Conservation (phyloP, 106 monocot species). For the Allium fistulosum region DNA sequence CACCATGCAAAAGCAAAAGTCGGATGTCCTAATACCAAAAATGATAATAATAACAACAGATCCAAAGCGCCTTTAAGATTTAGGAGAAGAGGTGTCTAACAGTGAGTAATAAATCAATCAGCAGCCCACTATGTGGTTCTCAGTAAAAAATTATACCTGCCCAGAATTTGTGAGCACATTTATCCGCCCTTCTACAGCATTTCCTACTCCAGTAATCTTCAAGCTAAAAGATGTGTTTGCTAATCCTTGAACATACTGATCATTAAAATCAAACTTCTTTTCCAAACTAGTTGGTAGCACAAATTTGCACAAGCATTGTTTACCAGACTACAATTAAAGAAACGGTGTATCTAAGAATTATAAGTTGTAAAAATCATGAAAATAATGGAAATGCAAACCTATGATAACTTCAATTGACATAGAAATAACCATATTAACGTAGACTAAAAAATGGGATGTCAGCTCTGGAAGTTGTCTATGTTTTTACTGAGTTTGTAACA, state of each 20-base stretch:
- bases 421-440: too few relatives aligned
- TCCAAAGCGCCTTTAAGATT: too few relatives aligned
- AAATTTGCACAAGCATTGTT: constrained; percentile 73
- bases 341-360: too few relatives aligned
- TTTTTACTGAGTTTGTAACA: too few relatives aligned
- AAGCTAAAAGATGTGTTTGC: constrained; percentile 16
- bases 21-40: not conserved
- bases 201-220: constrained; percentile 56
- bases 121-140: not conserved
- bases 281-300: constrained; percentile 38
- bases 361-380: too few relatives aligned
- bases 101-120: too few relatives aligned
- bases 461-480: too few relatives aligned
- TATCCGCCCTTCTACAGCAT: constrained; percentile 72
- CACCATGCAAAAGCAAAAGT: not conserved
- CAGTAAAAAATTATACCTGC: constrained; percentile 34
- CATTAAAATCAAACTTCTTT: constrained; percentile 16
- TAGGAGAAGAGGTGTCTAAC: too few relatives aligned
- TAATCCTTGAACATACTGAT: constrained; percentile 12
- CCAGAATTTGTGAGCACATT: constrained; percentile 58
- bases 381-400: not conserved
- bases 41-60: not conserved
- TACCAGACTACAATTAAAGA: constrained; percentile 56
- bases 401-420: too few relatives aligned
- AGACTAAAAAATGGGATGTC: too few relatives aligned